phyloP scores from a whole-genome alignment of 352 stramenopile genomes.

The Pythium diclinum region DNA sequence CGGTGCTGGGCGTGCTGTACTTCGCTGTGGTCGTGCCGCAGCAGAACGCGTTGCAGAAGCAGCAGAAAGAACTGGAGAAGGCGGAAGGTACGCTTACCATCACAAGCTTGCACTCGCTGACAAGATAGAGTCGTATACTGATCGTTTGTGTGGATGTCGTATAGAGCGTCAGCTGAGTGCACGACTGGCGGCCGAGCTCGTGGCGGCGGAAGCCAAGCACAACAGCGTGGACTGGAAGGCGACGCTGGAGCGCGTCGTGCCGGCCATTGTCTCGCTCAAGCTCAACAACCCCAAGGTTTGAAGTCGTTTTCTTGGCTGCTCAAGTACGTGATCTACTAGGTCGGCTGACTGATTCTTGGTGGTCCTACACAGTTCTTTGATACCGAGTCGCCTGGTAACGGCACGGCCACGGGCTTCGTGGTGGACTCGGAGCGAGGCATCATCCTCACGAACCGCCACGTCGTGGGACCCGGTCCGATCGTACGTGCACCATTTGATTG shows the following conservation, averaged over 20 bases:
- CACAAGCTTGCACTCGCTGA: neutral
- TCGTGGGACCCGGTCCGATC: conserved; percentile 83
- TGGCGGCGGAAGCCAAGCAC: conserved; percentile 64
- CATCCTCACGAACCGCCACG: conserved; percentile 92
- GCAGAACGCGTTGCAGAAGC: conserved; percentile 57
- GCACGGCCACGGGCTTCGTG: conserved; percentile 90
- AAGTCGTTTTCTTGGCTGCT: neutral
- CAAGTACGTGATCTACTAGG: too few species aligned
- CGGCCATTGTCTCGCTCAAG: conserved; percentile 86
- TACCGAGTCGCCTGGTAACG: conserved; percentile 83
- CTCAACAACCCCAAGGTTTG: conserved; percentile 83
- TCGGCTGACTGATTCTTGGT: conserved; percentile 5
- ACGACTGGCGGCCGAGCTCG: conserved; percentile 58
- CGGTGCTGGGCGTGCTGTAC: conserved; percentile 43
- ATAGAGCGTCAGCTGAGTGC: conserved; percentile 62
- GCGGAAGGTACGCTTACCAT: conserved; percentile 30
- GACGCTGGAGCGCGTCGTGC: conserved; percentile 81
- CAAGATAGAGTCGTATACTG: neutral
- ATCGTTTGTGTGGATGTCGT: neutral
- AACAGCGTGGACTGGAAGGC: conserved; percentile 77
- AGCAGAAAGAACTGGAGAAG: conserved; percentile 54
- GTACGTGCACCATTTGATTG: conserved; percentile 35
- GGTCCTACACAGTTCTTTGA: conserved; percentile 75
- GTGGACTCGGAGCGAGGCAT: conserved; percentile 90
- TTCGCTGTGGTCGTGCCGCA: conserved; percentile 49